Conservation (phyloP, 1,284 basidiomycete genomes). For the Kwoniella shivajii region DNA sequence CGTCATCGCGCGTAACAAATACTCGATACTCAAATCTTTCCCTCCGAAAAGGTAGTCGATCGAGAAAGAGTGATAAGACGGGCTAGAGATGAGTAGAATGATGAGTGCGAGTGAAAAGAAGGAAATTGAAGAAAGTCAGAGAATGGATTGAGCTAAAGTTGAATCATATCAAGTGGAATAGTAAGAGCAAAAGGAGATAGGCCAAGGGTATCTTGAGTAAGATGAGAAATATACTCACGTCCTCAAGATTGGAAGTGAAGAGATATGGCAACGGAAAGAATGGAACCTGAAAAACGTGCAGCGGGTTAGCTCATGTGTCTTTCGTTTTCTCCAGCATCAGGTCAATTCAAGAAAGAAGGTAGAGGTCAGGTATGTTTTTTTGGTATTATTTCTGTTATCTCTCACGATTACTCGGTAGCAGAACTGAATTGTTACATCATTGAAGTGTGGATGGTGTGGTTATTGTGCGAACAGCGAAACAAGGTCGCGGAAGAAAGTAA, state of each 20-base stretch:
- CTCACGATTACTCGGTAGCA: conserved; percentile 55
- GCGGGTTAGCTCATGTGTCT: conserved; percentile 9
- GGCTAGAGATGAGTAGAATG: conserved; percentile 27
- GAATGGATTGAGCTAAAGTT: conserved; percentile 56
- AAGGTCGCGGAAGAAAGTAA: not conserved
- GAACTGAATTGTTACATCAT: conserved; percentile 53
- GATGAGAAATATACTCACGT: conserved; percentile 13
- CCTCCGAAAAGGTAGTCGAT: conserved; percentile 14
- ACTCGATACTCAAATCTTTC: conserved; percentile 5
- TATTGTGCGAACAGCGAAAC: not conserved
- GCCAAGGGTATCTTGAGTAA: not conserved
- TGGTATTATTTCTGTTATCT: conserved; percentile 48
- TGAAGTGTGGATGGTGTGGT: conserved; percentile 10
- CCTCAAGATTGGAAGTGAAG: not conserved
- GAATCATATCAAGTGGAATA: conserved; percentile 45
- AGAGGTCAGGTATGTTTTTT: conserved; percentile 42
- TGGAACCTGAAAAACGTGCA: not conserved
- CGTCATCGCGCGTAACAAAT: conserved; percentile 26
- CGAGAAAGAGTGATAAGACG: conserved; percentile 3
- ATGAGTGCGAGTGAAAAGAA: conserved; percentile 24
- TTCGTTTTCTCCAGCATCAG: not conserved
- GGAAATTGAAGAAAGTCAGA: conserved; percentile 41
- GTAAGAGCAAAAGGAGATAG: not conserved
- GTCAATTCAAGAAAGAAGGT: conserved; percentile 5
- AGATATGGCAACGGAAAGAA: not conserved